phyloP scores from a whole-genome alignment of 139 green algal genomes.

The Chlamydomonas applanata region DNA sequence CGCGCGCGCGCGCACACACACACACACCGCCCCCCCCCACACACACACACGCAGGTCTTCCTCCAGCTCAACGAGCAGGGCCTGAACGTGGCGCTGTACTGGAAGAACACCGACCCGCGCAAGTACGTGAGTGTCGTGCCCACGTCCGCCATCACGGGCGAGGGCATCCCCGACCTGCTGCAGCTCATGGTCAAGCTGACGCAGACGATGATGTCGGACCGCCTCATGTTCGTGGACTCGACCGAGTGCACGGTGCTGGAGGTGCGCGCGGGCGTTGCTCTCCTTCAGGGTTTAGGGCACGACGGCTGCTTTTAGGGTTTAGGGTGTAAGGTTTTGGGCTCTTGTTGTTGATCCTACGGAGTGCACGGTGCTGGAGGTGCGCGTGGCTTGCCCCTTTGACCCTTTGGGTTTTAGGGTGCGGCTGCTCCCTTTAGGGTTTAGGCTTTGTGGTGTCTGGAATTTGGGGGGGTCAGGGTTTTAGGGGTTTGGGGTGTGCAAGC shows the following conservation, averaged over 20 bases:
- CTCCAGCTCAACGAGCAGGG: slow-evolving; percentile 78
- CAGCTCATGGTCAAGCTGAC: slow-evolving; percentile 95
- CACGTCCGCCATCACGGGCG: slow-evolving; percentile 91
- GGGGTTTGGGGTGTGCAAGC: too few relatives aligned
- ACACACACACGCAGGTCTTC: slow-evolving; percentile 48
- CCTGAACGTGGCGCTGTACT: slow-evolving; percentile 97
- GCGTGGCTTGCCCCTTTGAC: background rate
- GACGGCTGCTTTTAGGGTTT: too few relatives aligned
- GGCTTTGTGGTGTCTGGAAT: too few relatives aligned
- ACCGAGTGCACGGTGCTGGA: slow-evolving; percentile 63
- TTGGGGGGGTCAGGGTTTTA: too few relatives aligned
- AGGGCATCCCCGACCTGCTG: slow-evolving; percentile 81
- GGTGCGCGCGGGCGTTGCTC: too few relatives aligned
- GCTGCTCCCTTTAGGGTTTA: too few relatives aligned
- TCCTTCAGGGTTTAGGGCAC: background rate
- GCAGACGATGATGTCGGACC: slow-evolving; percentile 86
- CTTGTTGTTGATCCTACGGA: background rate
- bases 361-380: slow-evolving; percentile 26
- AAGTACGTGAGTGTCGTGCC: slow-evolving; percentile 94
- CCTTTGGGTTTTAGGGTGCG: too few relatives aligned
- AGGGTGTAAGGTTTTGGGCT: background rate
- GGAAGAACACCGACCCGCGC: slow-evolving; percentile 90
- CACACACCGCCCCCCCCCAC: too few relatives aligned
- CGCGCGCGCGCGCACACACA: too few relatives aligned
- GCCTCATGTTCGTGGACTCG: slow-evolving; percentile 90